Percentiles rank a stretch among this genome's conserved stretches.
phyloP scores from a whole-genome alignment of 805 yeast genomes.

The Wickerhamomyces ciferrii region DNA sequence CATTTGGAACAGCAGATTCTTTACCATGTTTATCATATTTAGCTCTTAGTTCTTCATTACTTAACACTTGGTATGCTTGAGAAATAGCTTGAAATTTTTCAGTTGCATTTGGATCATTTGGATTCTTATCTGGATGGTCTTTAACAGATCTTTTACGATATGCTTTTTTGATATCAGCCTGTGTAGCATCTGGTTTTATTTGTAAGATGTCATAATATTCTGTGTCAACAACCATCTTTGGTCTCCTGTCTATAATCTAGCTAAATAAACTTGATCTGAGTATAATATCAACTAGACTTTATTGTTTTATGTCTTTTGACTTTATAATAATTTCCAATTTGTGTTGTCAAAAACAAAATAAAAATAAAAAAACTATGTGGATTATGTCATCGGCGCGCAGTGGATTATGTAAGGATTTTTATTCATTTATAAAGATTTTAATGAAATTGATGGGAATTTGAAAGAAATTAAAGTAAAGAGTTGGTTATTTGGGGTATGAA shows the following conservation, averaged over 20 bases:
- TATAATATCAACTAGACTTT: no score
- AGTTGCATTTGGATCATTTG: constrained; percentile 71
- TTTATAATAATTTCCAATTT: no score
- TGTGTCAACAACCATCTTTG: constrained; percentile 66
- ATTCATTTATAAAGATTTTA: not conserved
- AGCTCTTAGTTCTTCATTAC: constrained; percentile 56
- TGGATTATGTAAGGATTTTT: not conserved
- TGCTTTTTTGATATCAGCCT: constrained; percentile 69
- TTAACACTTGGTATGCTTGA: constrained; percentile 76
- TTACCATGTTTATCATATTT: constrained; percentile 75
- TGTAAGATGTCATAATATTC: constrained; percentile 66
- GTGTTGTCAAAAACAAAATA: not conserved
- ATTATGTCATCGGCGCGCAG: not conserved
- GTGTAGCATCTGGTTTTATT: constrained; percentile 52
- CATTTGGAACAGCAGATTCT: constrained; percentile 63
- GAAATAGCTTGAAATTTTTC: constrained; percentile 54
- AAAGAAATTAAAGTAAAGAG: no score
- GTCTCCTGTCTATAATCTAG: no score
- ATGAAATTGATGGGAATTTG: no score
- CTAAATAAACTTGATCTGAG: no score
- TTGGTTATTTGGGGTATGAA: no score
- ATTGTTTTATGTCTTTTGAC: not conserved
- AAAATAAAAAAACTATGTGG: not conserved
- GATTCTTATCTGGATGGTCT: constrained; percentile 80
- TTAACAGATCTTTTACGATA: constrained; percentile 72